Conservation (phyloP, 768 basidiomycete species). For the Boletus rubroflammeus region DNA sequence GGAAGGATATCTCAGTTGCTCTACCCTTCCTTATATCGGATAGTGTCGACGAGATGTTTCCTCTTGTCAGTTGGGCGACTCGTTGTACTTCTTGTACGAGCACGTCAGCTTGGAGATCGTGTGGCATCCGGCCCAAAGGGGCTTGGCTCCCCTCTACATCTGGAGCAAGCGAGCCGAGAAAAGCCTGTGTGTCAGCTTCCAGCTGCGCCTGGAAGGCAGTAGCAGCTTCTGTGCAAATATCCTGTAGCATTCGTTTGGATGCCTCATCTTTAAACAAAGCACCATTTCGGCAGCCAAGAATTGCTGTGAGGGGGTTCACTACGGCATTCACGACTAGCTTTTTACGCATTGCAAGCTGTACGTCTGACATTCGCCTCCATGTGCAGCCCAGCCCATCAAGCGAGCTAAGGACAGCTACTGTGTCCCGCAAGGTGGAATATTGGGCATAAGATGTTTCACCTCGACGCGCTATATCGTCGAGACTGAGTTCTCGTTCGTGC, state of each 20-base stretch:
- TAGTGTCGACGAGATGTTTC: conserved; percentile 81
- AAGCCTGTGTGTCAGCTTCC: conserved; percentile 35
- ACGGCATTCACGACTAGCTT: conserved; percentile 80
- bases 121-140: conserved; percentile 41
- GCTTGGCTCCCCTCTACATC: conserved; percentile 24
- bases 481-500: conserved; percentile 41
- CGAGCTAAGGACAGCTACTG: conserved; percentile 59
- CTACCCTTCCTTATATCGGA: conserved; percentile 60
- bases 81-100: conserved; percentile 57
- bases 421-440: conserved; percentile 63
- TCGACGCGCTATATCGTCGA: conserved; percentile 49
- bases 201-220: conserved; percentile 53
- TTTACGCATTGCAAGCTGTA: conserved; percentile 68
- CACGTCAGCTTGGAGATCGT: conserved; percentile 39
- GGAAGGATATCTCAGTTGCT: conserved; percentile 72
- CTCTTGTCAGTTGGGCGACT: conserved; percentile 53
- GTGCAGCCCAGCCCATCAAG: conserved; percentile 53
- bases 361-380: conserved; percentile 62
- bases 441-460: conserved; percentile 36
- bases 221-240: conserved; percentile 72
- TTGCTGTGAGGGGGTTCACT: conserved; percentile 83
- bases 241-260: conserved; percentile 43
- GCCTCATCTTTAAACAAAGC: conserved; percentile 50
- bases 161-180: conserved; percentile 24
- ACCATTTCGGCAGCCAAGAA: conserved; percentile 79